Evolutionary conservation across 2,329 filamentous ascomycete genomes (phyloP), one percentile per base, ranked within the genome.

Genomic region (Curvularia lunata): DNA sequence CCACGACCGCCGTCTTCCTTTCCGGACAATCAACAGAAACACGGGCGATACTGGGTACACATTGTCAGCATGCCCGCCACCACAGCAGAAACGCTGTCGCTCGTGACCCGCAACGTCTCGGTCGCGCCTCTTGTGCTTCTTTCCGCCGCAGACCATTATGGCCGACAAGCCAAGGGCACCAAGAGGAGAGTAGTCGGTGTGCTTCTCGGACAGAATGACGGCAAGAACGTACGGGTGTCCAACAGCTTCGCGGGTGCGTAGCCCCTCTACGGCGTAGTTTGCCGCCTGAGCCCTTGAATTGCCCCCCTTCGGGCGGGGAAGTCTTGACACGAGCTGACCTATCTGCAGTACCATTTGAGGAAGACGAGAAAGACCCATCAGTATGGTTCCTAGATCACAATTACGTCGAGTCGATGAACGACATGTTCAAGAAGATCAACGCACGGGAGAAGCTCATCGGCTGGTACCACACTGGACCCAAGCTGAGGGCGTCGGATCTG

Each of bases 351-450:
- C 95, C 95, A 1, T 99, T 99, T 75, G 95, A 99, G 80, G 95
- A 99, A 82, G 95, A 99, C 78, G 95, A 97, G 73, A 97, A 96
- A 81, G 93, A 99, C 77, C 94, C 94, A 3, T 96, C 94, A 34
- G 95, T 99, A 76, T 99, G 95, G 95, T 99, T 98, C 78, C 82
- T 99, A 65, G 95, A 99, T 78, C 95, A 99, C 85, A 98, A 98
- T 85, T 99, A 97, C 75, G 91, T 99, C 79, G 95, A 99, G 81
- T 91, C 90, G 70, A 99, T 99, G 95, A 96, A 95, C 82, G 95
- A 98, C 80, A 99, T 99, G 95, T 99, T 99, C 86, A 99, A 99
- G 85, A 98, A 98, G 83, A 93, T 99, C 84, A 99, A 99, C 82
- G 95, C 95, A 61, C 85, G 91, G 64, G 95, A 99, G 83, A 98